Evolutionary conservation across 83 land plant genomes (phyloP).

Genomic region (Thuja plicata): DNA sequence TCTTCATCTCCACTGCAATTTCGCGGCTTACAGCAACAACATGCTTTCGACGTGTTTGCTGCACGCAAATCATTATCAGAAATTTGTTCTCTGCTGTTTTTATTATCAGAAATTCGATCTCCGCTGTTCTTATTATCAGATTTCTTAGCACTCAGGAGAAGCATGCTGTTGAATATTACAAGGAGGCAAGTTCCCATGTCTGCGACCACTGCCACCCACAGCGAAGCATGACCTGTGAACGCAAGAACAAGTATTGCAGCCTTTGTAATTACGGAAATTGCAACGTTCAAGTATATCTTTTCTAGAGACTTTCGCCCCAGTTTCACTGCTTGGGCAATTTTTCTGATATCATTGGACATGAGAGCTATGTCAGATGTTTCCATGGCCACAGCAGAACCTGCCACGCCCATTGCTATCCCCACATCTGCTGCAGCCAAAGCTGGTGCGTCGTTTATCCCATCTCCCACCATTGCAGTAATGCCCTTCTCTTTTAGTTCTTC

Average conservation of each 20-base stretch:
- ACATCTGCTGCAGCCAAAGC: slow-evolving; percentile 90
- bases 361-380: slow-evolving; percentile 86
- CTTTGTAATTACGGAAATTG: slow-evolving; percentile 68
- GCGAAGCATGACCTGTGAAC: slow-evolving; percentile 76
- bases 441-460: slow-evolving; percentile 93
- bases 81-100: background rate
- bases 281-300: slow-evolving; percentile 63
- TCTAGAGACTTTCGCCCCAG: slow-evolving; percentile 44
- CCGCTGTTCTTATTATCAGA: background rate
- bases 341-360: slow-evolving; percentile 87
- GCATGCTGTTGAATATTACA: slow-evolving; percentile 90
- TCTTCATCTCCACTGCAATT: too few species aligned
- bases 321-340: slow-evolving; percentile 52
- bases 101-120: background rate
- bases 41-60: too few species aligned
- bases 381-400: slow-evolving; percentile 90
- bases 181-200: slow-evolving; percentile 91
- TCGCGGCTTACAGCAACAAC: too few species aligned
- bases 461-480: slow-evolving; percentile 83
- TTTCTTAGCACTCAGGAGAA: slow-evolving; percentile 26
- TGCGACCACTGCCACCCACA: slow-evolving; percentile 88
- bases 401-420: slow-evolving; percentile 95
- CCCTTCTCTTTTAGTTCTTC: slow-evolving; percentile 42
- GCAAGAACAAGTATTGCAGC: slow-evolving; percentile 65
- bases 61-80: background rate